A percentile compares a stretch with the other conserved stretches of the same genome.
Conservation (phyloP, 768 basidiomycete genomes). For the Tulasnella sp. region DNA sequence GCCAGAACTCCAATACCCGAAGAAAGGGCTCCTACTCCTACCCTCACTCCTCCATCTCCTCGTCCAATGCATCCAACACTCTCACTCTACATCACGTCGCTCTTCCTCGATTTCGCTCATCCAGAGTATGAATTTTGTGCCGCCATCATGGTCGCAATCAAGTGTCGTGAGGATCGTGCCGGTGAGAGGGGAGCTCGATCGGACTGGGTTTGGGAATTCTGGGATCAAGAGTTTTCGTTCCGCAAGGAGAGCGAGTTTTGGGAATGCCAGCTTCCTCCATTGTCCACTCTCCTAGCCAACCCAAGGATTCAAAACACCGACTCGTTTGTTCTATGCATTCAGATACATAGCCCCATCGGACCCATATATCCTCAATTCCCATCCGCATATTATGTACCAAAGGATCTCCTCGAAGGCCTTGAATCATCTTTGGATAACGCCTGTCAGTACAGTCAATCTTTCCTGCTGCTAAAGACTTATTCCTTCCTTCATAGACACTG, state of each 20-base stretch:
- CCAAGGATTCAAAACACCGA: slow-evolving; percentile 45
- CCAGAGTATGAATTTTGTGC: slow-evolving; percentile 41
- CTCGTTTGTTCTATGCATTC: slow-evolving; percentile 59
- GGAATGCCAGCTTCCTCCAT: slow-evolving; percentile 51
- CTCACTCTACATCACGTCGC: slow-evolving; percentile 52
- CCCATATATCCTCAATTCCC: slow-evolving; percentile 54
- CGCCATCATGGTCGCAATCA: slow-evolving; percentile 62
- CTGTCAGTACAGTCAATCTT: slow-evolving; percentile 31
- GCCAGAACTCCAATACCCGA: slow-evolving; percentile 13
- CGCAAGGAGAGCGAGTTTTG: slow-evolving; percentile 58
- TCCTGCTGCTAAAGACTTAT: not conserved
- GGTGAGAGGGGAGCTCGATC: slow-evolving; percentile 52
- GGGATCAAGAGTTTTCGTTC: slow-evolving; percentile 61
- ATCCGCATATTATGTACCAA: slow-evolving; percentile 49
- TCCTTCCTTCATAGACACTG: slow-evolving; percentile 39
- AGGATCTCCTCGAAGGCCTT: slow-evolving; percentile 52
- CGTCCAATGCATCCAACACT: slow-evolving; percentile 26
- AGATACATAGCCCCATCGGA: slow-evolving; percentile 47
- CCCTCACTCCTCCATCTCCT: slow-evolving; percentile 8
- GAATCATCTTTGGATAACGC: slow-evolving; percentile 60
- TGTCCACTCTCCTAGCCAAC: slow-evolving; percentile 50
- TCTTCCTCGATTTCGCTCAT: slow-evolving; percentile 48
- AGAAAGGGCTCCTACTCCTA: slow-evolving; percentile 7
- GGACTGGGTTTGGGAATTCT: slow-evolving; percentile 62
- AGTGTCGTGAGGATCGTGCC: slow-evolving; percentile 44